Evolutionary conservation across 768 basidiomycete species (phyloP).

Genomic region (Boletus pseudo-olivaceus): DNA sequence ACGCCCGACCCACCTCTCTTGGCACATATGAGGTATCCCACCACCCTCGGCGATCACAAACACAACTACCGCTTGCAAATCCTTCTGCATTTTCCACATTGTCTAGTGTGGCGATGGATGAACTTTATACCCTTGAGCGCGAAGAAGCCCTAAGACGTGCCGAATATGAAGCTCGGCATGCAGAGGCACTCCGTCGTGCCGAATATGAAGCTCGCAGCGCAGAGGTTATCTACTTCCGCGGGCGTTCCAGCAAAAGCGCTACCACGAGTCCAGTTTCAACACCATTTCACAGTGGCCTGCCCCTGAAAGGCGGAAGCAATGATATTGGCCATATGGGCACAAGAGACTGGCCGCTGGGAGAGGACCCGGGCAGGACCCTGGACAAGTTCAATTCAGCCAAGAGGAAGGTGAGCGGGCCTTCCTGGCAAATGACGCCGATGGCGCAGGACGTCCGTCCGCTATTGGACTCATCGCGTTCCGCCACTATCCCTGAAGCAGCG

Average conservation of each 20-base stretch:
- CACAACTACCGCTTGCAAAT: slow-evolving; percentile 27
- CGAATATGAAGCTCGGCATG: slow-evolving; percentile 79
- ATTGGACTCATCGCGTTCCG: slow-evolving; percentile 16
- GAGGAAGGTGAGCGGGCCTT: slow-evolving; percentile 54
- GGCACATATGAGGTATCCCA: slow-evolving; percentile 41
- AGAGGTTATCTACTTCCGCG: slow-evolving; percentile 39
- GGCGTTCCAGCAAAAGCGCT: slow-evolving; percentile 55
- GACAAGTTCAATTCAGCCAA: slow-evolving; percentile 29
- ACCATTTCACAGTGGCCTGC: slow-evolving; percentile 30
- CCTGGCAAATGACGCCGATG: slow-evolving; percentile 49
- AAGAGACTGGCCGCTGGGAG: slow-evolving; percentile 33
- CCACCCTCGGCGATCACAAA: slow-evolving; percentile 28
- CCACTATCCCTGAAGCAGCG: slow-evolving; percentile 11
- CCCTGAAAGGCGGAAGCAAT: slow-evolving; percentile 25
- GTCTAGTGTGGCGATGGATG: slow-evolving; percentile 79
- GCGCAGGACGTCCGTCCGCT: slow-evolving; percentile 31
- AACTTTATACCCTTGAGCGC: slow-evolving; percentile 85
- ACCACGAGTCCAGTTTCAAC: slow-evolving; percentile 62
- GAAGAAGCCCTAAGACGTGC: slow-evolving; percentile 80
- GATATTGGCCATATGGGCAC: slow-evolving; percentile 43
- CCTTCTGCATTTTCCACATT: slow-evolving; percentile 61
- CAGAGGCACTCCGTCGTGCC: slow-evolving; percentile 62
- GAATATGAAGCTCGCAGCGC: slow-evolving; percentile 55
- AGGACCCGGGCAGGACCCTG: slow-evolving; percentile 23
- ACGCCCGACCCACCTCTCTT: slow-evolving; percentile 54